These are phyloP conservation scores for Blastocystis sp. DNA, from an alignment of 352 stramenopile species.

Conservation along the genomic window DNA sequence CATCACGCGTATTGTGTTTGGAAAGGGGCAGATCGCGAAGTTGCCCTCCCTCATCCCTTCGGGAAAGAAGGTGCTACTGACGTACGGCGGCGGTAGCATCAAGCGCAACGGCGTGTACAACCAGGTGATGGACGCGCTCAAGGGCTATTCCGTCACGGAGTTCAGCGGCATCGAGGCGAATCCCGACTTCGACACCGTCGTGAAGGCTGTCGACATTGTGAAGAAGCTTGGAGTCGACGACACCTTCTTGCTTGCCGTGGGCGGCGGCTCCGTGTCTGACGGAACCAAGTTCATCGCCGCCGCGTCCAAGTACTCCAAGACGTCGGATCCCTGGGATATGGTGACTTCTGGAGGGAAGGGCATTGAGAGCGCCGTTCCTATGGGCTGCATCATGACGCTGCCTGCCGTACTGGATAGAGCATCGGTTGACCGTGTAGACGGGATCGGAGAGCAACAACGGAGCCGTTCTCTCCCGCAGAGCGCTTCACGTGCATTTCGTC, in stretches of 20 bases:
- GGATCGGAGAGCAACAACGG: slow-evolving; percentile 67
- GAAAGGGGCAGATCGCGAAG: slow-evolving; percentile 68
- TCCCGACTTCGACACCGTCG: slow-evolving; percentile 64
- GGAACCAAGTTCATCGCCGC: slow-evolving; percentile 68
- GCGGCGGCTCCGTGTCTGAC: slow-evolving; percentile 63
- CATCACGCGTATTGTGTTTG: slow-evolving; percentile 68
- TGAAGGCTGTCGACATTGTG: slow-evolving; percentile 63
- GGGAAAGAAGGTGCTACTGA: slow-evolving; percentile 59
- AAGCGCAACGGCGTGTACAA: slow-evolving; percentile 68
- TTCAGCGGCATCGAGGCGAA: slow-evolving; percentile 68
- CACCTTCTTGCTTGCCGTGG: slow-evolving; percentile 57
- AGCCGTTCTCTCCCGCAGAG: slow-evolving; percentile 49
- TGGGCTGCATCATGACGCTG: slow-evolving; percentile 65
- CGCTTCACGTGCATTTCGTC: not conserved
- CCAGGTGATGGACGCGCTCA: slow-evolving; percentile 57
- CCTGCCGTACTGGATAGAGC: not conserved
- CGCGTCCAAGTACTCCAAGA: slow-evolving; percentile 55
- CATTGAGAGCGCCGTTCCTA: slow-evolving; percentile 52
- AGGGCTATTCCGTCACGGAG: slow-evolving; percentile 44
- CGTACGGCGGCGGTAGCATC: slow-evolving; percentile 64
- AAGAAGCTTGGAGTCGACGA: slow-evolving; percentile 54
- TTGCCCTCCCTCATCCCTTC: slow-evolving; percentile 57
- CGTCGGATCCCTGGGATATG: slow-evolving; percentile 58
- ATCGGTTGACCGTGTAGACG: slow-evolving; percentile 2
- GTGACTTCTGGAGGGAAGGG: slow-evolving; percentile 49